Evolutionary conservation across 1,284 basidiomycete genomes (phyloP).

Genomic region (Ustilago sp.): DNA sequence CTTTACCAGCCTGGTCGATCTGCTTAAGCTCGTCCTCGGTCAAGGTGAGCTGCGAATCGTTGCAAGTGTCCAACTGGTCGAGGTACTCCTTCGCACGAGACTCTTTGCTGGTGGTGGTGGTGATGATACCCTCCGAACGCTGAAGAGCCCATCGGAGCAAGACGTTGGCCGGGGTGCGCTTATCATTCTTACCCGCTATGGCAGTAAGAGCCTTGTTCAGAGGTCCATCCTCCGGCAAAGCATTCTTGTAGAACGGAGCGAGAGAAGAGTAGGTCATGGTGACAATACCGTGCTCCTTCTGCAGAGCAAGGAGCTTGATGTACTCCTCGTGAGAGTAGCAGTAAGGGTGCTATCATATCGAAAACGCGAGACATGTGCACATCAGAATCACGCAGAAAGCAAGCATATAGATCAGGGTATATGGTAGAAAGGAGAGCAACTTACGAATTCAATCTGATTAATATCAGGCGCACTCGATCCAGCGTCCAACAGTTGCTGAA

Average conservation of each 20-base stretch:
- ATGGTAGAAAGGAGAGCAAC: slow-evolving; percentile 1
- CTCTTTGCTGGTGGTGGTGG: slow-evolving; percentile 52
- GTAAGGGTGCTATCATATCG: slow-evolving; percentile 39
- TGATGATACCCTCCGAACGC: slow-evolving; percentile 53
- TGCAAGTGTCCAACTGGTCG: slow-evolving; percentile 39
- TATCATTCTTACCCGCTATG: slow-evolving; percentile 41
- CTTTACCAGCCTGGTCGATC: slow-evolving; percentile 50
- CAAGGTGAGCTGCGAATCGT: slow-evolving; percentile 33
- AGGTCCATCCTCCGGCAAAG: slow-evolving; percentile 32
- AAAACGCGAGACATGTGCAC: neutral
- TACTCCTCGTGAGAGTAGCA: slow-evolving; percentile 43
- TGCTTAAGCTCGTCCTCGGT: slow-evolving; percentile 42
- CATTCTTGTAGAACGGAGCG: slow-evolving; percentile 48
- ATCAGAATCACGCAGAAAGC: no score
- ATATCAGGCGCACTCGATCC: slow-evolving; percentile 53
- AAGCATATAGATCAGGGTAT: neutral
- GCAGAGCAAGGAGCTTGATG: slow-evolving; percentile 40
- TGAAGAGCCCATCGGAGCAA: slow-evolving; percentile 54
- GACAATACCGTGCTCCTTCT: slow-evolving; percentile 51
- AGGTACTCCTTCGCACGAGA: slow-evolving; percentile 47
- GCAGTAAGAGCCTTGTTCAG: slow-evolving; percentile 41
- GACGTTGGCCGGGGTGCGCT: slow-evolving; percentile 41
- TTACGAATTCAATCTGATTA: slow-evolving; percentile 60
- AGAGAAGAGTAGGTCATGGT: slow-evolving; percentile 55
- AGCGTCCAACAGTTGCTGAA: slow-evolving; percentile 54